Evolutionary conservation across 2,329 filamentous ascomycete genomes (phyloP).

Genomic region (Clarireedia monteithiana): DNA sequence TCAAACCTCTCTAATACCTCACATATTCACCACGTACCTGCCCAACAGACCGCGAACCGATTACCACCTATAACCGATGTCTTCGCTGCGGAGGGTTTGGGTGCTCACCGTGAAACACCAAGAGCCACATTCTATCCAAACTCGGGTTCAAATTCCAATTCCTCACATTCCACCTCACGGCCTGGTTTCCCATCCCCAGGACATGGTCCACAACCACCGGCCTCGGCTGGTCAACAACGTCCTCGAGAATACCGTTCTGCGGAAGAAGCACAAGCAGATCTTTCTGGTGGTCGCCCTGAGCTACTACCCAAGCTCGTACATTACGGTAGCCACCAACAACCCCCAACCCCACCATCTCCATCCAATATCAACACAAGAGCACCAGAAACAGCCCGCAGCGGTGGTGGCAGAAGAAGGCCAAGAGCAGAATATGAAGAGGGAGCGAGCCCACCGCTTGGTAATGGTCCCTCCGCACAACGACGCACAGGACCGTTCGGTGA

Average conservation of each 20-base stretch:
- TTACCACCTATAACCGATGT: constrained; percentile 92
- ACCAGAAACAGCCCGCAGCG: constrained; percentile 36
- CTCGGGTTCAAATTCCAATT: constrained; percentile 41
- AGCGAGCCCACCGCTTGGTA: constrained; percentile 74
- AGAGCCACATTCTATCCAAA: constrained; percentile 19
- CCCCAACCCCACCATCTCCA: constrained; percentile 69
- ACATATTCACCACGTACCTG: constrained; percentile 85
- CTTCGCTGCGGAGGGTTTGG: constrained; percentile 70
- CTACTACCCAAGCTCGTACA: constrained; percentile 89
- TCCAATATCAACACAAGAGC: constrained; percentile 27
- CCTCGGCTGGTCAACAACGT: constrained; percentile 46
- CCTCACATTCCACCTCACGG: constrained; percentile 53
- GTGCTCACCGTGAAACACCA: constrained; percentile 46
- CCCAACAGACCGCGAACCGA: constrained; percentile 82
- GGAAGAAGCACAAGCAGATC: constrained; percentile 85
- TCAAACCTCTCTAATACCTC: constrained; percentile 77
- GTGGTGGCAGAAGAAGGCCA: constrained; percentile 63
- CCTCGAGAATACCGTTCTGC: constrained; percentile 88
- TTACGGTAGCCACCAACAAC: constrained; percentile 89
- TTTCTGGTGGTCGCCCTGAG: constrained; percentile 87
- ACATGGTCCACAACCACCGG: constrained; percentile 40
- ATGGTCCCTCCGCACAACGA: constrained; percentile 54
- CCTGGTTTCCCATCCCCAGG: constrained; percentile 71
- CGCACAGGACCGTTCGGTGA: constrained; percentile 66
- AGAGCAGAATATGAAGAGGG: constrained; percentile 93